Evolutionary conservation across 2,329 filamentous ascomycete genomes (phyloP), one percentile per base, ranked within the genome.

Genomic region (Trichoderma sp.): DNA sequence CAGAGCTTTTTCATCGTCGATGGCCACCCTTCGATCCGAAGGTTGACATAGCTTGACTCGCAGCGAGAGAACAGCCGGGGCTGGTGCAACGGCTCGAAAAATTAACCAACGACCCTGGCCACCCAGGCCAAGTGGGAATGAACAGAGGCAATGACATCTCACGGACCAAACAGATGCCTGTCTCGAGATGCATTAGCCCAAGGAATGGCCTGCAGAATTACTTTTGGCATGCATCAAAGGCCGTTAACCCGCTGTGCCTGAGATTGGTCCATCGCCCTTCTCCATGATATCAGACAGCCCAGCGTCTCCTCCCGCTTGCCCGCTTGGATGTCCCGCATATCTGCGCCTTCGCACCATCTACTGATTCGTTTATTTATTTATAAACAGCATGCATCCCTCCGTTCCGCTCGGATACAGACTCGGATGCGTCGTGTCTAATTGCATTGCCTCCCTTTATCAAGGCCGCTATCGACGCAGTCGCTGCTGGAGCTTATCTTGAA

Each of bases 171-270:
- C 46, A 16, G 64, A 26, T 58, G 54, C 61, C 56, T 66, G 54
- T 51, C 49, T 61, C 37, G 58, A 61, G 55, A 28, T 49, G 58
- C 46, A 68, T 60, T 60, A 60, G 58, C 51, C 51, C 56, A 68
- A 63, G 66, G 66, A 60, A 68, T 68, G 66, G 66, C 21, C 56
- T 63, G 66, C 64, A 66, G 28, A 43, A 30, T 66, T 66, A 59
- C 54, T 66, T 66, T 66, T 54, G 68, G 54, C 59, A 64, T 65
- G 59, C 68, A 58, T 64, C 32, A 60, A 39, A 51, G 32, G 32
- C 60, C 43, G 30, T 55, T 54, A 39, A 58, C 55, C 46, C 30
- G 64, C 64, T 46, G 64, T 66, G 11, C 54, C 64, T 49, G 55
- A 60, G 68, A 69, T 69, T 69, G 68, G 68, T 24, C 56, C 21